Percentiles rank a stretch among this genome's conserved stretches.
These are phyloP conservation scores for Aspergillus cavernicola DNA, from an alignment of 495 filamentous ascomycete genomes.

Conservation along the genomic window DNA sequence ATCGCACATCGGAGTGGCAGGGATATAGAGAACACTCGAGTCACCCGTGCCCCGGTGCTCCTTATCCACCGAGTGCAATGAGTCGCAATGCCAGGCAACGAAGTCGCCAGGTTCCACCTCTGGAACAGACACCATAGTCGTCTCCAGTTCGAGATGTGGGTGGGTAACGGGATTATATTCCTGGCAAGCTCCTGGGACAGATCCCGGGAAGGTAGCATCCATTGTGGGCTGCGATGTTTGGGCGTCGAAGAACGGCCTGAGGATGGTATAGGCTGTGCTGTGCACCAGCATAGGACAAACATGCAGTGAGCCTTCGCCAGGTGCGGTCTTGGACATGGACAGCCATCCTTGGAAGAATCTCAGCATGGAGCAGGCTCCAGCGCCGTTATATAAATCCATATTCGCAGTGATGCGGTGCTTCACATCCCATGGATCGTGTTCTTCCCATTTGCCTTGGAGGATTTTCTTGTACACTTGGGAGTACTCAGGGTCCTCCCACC, in stretches of 20 bases:
- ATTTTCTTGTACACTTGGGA: conserved; percentile 70
- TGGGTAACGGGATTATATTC: conserved; percentile 70
- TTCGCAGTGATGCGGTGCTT: conserved; percentile 62
- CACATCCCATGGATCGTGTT: conserved; percentile 77
- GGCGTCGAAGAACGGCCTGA: conserved; percentile 76
- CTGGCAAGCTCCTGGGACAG: conserved; percentile 70
- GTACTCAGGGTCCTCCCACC: conserved; percentile 83
- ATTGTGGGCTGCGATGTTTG: conserved; percentile 46
- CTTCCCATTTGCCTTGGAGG: conserved; percentile 73
- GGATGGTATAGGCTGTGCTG: conserved; percentile 73
- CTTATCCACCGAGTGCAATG: conserved; percentile 79
- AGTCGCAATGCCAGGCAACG: conserved; percentile 88
- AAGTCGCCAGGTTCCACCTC: conserved; percentile 77
- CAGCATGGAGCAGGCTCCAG: conserved; percentile 80
- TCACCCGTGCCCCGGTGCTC: conserved; percentile 66
- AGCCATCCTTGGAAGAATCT: conserved; percentile 89
- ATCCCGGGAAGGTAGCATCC: conserved; percentile 60
- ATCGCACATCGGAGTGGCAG: conserved; percentile 75
- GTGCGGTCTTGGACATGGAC: conserved; percentile 67
- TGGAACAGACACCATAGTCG: conserved; percentile 77
- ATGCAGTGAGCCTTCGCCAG: conserved; percentile 73
- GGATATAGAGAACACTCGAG: conserved; percentile 83
- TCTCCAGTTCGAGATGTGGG: conserved; percentile 68
- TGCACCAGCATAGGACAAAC: conserved; percentile 76
- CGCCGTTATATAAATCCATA: conserved; percentile 76